A percentile compares a stretch with the other conserved stretches of the same genome.
phyloP scores from a whole-genome alignment of 1,284 basidiomycete genomes.

The Pseudozyma pruni region DNA sequence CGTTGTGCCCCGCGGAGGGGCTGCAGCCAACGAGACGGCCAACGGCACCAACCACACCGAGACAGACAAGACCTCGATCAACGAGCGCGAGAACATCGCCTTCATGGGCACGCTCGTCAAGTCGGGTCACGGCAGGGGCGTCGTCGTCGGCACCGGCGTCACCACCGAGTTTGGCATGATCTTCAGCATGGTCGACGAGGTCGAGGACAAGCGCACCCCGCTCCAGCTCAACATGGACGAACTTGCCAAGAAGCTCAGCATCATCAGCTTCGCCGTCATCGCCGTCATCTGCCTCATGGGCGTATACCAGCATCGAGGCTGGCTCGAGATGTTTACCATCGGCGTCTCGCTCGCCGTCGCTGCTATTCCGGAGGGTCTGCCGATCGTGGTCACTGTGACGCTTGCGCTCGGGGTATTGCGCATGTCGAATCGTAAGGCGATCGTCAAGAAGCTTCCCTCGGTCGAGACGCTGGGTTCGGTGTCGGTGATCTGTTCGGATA shows the following conservation, averaged over 20 bases:
- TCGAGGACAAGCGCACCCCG: constrained; percentile 91
- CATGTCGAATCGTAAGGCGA: constrained; percentile 93
- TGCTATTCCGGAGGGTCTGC: constrained; percentile 94
- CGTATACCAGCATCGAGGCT: constrained; percentile 83
- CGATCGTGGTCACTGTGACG: constrained; percentile 96
- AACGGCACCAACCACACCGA: constrained; percentile 7
- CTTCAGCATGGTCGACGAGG: constrained; percentile 97
- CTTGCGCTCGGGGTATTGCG: constrained; percentile 91
- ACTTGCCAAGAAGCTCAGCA: constrained; percentile 88
- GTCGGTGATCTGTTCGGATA: constrained; percentile 95
- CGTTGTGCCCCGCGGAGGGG: constrained; percentile 62
- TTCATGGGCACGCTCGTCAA: constrained; percentile 98
- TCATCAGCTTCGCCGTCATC: constrained; percentile 90
- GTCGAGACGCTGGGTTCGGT: constrained; percentile 94
- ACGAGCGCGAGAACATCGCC: constrained; percentile 87
- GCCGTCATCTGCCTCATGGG: constrained; percentile 93
- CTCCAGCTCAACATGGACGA: constrained; percentile 96
- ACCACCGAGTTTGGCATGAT: constrained; percentile 95
- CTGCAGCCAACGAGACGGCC: background rate
- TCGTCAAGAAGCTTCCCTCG: constrained; percentile 94
- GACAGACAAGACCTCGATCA: constrained; percentile 71
- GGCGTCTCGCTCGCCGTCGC: constrained; percentile 97
- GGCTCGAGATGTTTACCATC: constrained; percentile 99
- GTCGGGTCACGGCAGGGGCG: constrained; percentile 84
- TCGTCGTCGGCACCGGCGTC: constrained; percentile 89